These are phyloP conservation scores for Trichoderma orchidacearum DNA, from an alignment of 495 filamentous ascomycete genomes.

Conservation along the genomic window DNA sequence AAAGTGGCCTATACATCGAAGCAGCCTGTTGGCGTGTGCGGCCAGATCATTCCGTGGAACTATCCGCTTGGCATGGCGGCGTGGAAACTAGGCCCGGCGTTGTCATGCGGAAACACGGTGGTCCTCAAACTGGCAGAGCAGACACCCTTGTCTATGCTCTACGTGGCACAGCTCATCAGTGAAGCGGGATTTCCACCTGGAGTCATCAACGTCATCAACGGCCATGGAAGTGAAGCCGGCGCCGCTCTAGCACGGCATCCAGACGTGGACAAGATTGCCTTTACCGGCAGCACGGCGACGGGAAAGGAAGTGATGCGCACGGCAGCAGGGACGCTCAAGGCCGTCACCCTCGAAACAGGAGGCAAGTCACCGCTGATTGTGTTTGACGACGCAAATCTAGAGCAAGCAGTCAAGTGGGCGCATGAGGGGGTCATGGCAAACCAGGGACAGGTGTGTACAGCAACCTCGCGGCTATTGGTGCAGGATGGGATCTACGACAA, in stretches of 20 bases:
- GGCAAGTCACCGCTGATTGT: constrained; percentile 82
- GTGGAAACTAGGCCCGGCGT: constrained; percentile 87
- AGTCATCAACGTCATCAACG: constrained; percentile 85
- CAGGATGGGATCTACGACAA: constrained; percentile 74
- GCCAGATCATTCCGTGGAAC: constrained; percentile 92
- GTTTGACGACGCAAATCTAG: constrained; percentile 79
- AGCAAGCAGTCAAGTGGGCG: constrained; percentile 85
- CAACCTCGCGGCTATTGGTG: constrained; percentile 81
- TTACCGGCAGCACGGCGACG: constrained; percentile 79
- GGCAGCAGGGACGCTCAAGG: constrained; percentile 77
- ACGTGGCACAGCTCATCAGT: constrained; percentile 70
- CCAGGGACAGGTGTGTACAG: constrained; percentile 81
- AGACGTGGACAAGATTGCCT: constrained; percentile 83
- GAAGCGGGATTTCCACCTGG: constrained; percentile 90
- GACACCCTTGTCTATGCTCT: constrained; percentile 77
- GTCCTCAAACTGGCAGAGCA: constrained; percentile 90
- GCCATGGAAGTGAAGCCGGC: constrained; percentile 64
- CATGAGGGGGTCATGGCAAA: constrained; percentile 73
- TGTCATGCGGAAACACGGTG: constrained; percentile 79
- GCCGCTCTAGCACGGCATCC: constrained; percentile 66
- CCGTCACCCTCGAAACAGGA: constrained; percentile 88
- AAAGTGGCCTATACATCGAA: constrained; percentile 90
- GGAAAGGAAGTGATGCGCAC: constrained; percentile 88
- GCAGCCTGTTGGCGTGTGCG: constrained; percentile 84
- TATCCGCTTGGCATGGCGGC: constrained; percentile 82